Base-by-base conservation (phyloP, 208 protist species). In the Leishmania amazonensis region DNA sequence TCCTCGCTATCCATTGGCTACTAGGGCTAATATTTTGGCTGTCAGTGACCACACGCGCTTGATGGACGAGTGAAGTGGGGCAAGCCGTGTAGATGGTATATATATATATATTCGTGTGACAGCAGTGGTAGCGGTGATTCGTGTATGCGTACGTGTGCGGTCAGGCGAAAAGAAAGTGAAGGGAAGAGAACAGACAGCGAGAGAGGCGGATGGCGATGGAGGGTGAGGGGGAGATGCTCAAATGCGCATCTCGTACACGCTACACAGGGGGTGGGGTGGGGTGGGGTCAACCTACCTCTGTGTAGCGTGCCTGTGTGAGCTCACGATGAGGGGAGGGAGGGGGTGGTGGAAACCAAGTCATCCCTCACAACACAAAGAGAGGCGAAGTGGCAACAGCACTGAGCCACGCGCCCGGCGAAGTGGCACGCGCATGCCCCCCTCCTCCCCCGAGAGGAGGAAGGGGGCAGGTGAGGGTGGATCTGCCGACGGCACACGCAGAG, bases 341-440 rank as follows among this genome's bases (percentile, higher is more conserved):
- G 65, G 40, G 24, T 3, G 31, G 28, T 62, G 62, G 17, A 71
- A 17, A 47, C 15, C 38, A 42, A 17, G 40, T 71, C 15, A 47
- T 47, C 19, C 65, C 15, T n/a, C 65, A 65, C 54, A 83, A 28
- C 57, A 85, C 75, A 80, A 81, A 81, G 81, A 83, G 68, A 57
- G n/a, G 49, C 15, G 31, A 75, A 47, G 38, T 7, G 38, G 8
- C 21, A 47, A 15, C 65, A 71, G 42, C 15, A 47, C 65, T 71
- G 17, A 42, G 40, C 15, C 42, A 42, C 31, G 35, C 65, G 21
- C 13, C 1, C 65, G 65, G 28, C 9, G 3, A 40, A 47, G 31
- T n/a, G 38, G 13, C 38, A 47, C 2, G 24, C 65, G 65, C 65
- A 24, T 19, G 38, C 35, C n/a, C 54, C 57, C 57, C 24, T 53